Evolutionary conservation across 2,329 filamentous ascomycete species (phyloP), one percentile per base, ranked within the genome.

Genomic region (Colletotrichum eremochloae): DNA sequence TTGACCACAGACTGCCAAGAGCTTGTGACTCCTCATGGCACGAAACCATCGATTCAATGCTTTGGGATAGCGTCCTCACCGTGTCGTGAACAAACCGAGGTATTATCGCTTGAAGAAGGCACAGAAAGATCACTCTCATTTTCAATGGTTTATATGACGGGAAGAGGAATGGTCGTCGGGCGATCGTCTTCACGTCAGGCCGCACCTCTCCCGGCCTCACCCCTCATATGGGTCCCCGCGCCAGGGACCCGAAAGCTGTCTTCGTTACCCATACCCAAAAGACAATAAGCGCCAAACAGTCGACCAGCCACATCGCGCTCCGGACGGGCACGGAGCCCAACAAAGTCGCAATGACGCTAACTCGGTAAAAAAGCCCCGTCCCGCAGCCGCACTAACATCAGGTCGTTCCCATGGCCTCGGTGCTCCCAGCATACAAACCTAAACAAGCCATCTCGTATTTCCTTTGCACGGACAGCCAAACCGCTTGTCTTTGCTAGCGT

Each of bases 291-390:
- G 20, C 46, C 58, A 48, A 56, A 56, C 31, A 53, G 6, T 12
- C 36, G 57, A 38, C 48, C 52, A 64, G 52, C 42, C 60, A 56
- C 63, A 38, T 18, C 31, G 18, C 29, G 66, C 46, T 44, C 58
- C 65, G 53, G 24, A 56, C 60, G 46, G 46, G 60, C 58, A 68
- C 69, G 46, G 65, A 46, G 53, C 38, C 44, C 65, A 52, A 50
- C 56, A 67, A 46, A 29, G 20, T 33, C 12, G 29, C 12, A 36
- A 12, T 33, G 20, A 52, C n/a, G n/a, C 46, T 29, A 55, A 53
- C 58, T 72, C 52, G 36, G 46, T 24, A 24, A 52, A 57, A 58
- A 29, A 24, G 24, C 60, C 6, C 36, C 61, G 46, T 33, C 46
- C 42, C 20, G n/a, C 33, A 52, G 46, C 14, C 20, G 29, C 56